Evolutionary conservation across 2,329 filamentous ascomycete species (phyloP).

Genomic region (Colletotrichum orbiculare): DNA sequence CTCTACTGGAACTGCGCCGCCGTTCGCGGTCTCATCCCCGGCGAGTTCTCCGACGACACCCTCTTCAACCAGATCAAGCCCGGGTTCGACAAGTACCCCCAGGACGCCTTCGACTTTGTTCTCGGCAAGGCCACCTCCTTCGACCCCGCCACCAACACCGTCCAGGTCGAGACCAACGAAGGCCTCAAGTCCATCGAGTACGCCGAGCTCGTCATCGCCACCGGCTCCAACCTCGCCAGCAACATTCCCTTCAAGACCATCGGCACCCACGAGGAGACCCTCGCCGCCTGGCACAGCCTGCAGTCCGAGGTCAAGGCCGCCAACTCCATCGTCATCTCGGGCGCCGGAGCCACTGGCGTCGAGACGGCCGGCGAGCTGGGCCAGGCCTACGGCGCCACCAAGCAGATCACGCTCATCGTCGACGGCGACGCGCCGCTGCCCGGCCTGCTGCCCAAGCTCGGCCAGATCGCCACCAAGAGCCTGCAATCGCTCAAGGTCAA

Average conservation of each 20-base stretch:
- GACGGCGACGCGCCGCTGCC: conserved; percentile 34
- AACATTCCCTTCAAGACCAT: conserved; percentile 59
- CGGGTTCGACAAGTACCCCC: conserved; percentile 60
- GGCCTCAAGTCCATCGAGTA: conserved; percentile 56
- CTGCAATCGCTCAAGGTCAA: conserved; percentile 58
- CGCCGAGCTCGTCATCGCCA: conserved; percentile 65
- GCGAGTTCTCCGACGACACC: conserved; percentile 55
- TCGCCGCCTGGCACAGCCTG: conserved; percentile 48
- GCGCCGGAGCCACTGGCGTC: conserved; percentile 51
- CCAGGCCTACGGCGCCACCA: conserved; percentile 43
- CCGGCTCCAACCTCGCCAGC: conserved; percentile 58
- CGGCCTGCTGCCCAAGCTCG: conserved; percentile 44
- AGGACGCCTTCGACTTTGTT: conserved; percentile 62
- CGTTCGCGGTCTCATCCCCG: conserved; percentile 59
- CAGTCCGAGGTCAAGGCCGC: conserved; percentile 42
- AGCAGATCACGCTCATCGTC: conserved; percentile 42
- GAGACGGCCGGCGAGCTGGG: conserved; percentile 52
- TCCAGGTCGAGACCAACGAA: conserved; percentile 52
- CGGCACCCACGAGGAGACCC: conserved; percentile 56
- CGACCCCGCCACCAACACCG: conserved; percentile 53
- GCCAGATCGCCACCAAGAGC: conserved; percentile 50
- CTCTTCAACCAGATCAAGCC: conserved; percentile 52
- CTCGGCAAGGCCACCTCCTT: conserved; percentile 58
- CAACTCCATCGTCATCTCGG: conserved; percentile 50
- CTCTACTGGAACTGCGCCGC: conserved; percentile 63